Evolutionary conservation across 805 yeast genomes (phyloP).

Genomic region (Candida nemodendra): DNA sequence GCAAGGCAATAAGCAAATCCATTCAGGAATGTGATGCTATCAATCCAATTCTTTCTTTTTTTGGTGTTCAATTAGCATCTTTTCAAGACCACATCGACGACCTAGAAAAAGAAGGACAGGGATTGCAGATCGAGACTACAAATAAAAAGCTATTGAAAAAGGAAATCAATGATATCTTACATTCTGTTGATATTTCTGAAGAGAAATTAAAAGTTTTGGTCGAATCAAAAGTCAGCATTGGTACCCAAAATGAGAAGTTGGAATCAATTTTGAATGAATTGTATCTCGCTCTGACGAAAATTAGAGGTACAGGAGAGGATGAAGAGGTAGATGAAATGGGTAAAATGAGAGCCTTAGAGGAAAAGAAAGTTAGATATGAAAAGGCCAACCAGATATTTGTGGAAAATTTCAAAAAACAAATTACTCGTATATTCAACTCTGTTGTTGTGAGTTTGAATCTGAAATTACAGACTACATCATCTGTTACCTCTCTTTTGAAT

Average conservation of each 20-base stretch:
- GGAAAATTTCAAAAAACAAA: constrained; percentile 38
- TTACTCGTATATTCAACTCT: constrained; percentile 24
- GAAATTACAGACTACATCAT: constrained; percentile 22
- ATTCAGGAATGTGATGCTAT: constrained; percentile 53
- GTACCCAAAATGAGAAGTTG: constrained; percentile 39
- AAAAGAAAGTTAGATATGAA: constrained; percentile 62
- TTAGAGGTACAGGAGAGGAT: constrained; percentile 44
- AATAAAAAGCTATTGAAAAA: constrained; percentile 75
- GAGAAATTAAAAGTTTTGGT: constrained; percentile 48
- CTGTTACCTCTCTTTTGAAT: constrained; percentile 11
- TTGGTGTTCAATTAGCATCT: constrained; percentile 59
- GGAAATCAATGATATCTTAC: constrained; percentile 65
- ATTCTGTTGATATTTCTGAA: constrained; percentile 66
- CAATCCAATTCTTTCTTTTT: constrained; percentile 52
- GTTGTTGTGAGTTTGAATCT: constrained; percentile 31
- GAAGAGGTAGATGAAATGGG: constrained; percentile 47
- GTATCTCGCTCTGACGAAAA: constrained; percentile 63
- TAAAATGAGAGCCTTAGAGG: constrained; percentile 69
- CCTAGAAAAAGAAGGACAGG: constrained; percentile 74
- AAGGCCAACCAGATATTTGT: constrained; percentile 51
- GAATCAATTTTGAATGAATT: constrained; percentile 59
- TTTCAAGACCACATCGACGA: constrained; percentile 66
- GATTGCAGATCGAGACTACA: constrained; percentile 78
- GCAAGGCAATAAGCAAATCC: constrained; percentile 42
- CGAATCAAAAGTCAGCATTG: constrained; percentile 47